phyloP scores from a whole-genome alignment of 1,139 yeast species.

The Pichia terricola region DNA sequence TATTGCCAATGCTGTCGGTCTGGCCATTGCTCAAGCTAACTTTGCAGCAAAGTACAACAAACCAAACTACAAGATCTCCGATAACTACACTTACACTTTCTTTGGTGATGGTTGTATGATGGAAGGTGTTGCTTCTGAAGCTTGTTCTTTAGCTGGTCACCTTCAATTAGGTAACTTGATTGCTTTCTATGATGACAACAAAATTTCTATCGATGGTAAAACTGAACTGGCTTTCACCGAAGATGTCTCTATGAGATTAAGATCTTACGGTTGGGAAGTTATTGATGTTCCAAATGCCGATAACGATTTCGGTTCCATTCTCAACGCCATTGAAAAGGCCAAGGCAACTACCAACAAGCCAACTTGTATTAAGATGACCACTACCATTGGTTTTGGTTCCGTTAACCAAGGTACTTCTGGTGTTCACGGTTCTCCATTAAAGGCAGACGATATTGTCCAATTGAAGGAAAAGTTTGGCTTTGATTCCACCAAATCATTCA shows the following conservation, averaged over 20 bases:
- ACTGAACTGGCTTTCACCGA: constrained; percentile 91
- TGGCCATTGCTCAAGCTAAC: constrained; percentile 91
- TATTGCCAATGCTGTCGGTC: constrained; percentile 91
- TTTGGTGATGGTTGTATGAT: constrained; percentile 97
- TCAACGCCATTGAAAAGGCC: constrained; percentile 65
- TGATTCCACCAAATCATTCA: constrained; percentile 75
- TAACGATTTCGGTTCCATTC: constrained; percentile 63
- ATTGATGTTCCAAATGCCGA: constrained; percentile 74
- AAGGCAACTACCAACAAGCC: constrained; percentile 70
- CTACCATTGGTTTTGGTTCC: constrained; percentile 95
- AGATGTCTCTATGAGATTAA: constrained; percentile 78
- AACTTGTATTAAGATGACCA: constrained; percentile 77
- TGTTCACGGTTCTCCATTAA: constrained; percentile 97
- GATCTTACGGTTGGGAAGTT: constrained; percentile 93
- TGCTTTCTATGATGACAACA: constrained; percentile 96
- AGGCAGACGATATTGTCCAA: constrained; percentile 86
- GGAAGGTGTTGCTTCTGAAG: constrained; percentile 98
- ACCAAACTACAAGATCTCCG: constrained; percentile 60
- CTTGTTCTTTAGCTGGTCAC: constrained; percentile 94
- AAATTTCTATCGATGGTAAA: constrained; percentile 93
- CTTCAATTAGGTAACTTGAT: constrained; percentile 88
- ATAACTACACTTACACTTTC: constrained; percentile 70
- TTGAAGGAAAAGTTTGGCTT: constrained; percentile 81
- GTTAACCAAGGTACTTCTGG: constrained; percentile 75
- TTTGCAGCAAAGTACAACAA: constrained; percentile 91